Base-by-base conservation (phyloP, 2,329 filamentous ascomycete species). In the Cytospora schulzeri region DNA sequence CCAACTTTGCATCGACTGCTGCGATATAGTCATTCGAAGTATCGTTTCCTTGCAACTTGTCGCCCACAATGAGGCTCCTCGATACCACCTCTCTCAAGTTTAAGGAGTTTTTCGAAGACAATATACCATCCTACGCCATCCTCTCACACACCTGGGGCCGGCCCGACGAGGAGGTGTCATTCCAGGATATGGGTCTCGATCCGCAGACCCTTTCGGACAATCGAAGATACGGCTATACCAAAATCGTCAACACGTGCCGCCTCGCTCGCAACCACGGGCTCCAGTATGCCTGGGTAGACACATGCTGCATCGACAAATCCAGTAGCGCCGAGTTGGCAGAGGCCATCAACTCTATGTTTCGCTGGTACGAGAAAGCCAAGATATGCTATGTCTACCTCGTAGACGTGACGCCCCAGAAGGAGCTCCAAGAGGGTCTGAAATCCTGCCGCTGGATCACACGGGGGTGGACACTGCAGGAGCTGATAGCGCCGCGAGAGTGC, bases 121-220 rank as follows among this genome's bases (percentile, higher is more conserved):
- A 66, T 7, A 57, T 63, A 26, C 71, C 71, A 33, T 17, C 69
- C 7, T 73, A 73, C 60, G 72, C 69, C 1, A 72, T 73, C n/a
- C 66, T 74, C 15, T 73, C 71, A 4, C 73, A 75, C 55, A 67
- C 63, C 22, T 73, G 72, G 72, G 64, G 65, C 26, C 4, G 17
- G 11, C 14, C 26, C 31, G 60, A 68, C 9, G 70, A 70, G 4
- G 72, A 74, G 64, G 68, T 72, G n/a, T 62, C 69, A 1, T 70
- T 71, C 54, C 58, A 29, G 26, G 24, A 54, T 26, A 54, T 54
- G n/a, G 1, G 2, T 24, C 45, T 22, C n/a, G 9, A 24, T 0
- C 45, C 45, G 11, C 12, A 6, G n/a, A 48, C 14, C n/a, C 45
- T 48, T 24, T 1, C 4, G n/a, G 14, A 24, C 8, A 8, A 48